Percentiles rank a stretch among this genome's conserved stretches.
Conservation (phyloP, 179 eudicot genomes). For the Dionaea muscipula region DNA sequence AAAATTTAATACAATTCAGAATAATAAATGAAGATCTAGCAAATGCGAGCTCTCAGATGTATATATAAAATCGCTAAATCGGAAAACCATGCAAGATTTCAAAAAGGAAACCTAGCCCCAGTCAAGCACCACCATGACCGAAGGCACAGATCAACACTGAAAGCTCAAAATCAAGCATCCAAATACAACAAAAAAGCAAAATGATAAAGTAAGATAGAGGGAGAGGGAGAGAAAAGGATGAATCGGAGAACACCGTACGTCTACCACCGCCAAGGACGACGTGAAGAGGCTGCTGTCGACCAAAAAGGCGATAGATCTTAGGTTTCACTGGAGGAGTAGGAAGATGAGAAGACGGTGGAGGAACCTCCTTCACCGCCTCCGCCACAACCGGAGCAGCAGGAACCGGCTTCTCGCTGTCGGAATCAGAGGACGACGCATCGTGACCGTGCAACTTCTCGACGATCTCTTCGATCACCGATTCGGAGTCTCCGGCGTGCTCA, state of each 20-base stretch:
- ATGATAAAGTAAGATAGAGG: no score
- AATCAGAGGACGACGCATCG: constrained; percentile 41
- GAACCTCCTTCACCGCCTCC: constrained; percentile 13
- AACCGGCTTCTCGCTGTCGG: constrained; percentile 49
- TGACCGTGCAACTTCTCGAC: constrained; percentile 36
- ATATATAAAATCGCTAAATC: no score
- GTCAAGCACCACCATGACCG: no score
- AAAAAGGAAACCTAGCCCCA: no score
- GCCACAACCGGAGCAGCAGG: constrained; percentile 3
- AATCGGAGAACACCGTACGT: constrained; percentile 21
- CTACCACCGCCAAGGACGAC: constrained; percentile 63
- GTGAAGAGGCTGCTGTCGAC: constrained; percentile 61
- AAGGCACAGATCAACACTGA: no score
- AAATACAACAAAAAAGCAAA: no score
- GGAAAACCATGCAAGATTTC: no score
- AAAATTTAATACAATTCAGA: no score
- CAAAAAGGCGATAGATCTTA: constrained; percentile 38
- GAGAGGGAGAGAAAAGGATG: no score
- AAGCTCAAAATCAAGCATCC: no score
- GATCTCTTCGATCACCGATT: constrained; percentile 48
- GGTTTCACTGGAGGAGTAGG: constrained; percentile 14
- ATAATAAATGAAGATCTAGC: no score
- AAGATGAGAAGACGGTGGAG: constrained; percentile 1
- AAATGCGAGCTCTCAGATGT: no score
- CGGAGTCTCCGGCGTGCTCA: constrained; percentile 9